Evolutionary conservation across 441 rosid genomes (phyloP).

Genomic region (Kokia cookei): DNA sequence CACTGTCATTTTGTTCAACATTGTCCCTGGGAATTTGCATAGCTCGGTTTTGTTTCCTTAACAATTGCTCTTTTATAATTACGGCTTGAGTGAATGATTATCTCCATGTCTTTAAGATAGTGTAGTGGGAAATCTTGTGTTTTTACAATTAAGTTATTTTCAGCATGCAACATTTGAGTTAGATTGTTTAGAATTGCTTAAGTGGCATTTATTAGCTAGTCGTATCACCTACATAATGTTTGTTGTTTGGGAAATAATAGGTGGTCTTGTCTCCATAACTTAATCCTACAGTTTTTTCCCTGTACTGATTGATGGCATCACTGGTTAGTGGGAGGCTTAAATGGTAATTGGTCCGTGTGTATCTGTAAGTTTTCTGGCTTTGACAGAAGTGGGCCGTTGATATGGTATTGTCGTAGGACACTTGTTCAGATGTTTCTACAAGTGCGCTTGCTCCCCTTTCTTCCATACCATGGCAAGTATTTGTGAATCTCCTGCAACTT

Average conservation of each 20-base stretch:
- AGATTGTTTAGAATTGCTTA: not conserved
- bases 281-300: not conserved
- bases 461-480: too few relatives aligned
- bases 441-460: too few relatives aligned
- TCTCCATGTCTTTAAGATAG: not conserved
- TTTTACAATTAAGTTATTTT: not conserved
- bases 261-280: not conserved
- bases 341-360: not conserved
- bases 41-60: not conserved
- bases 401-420: not conserved
- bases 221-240: not conserved
- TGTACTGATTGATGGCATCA: not conserved
- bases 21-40: not conserved
- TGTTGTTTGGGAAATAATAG: not conserved
- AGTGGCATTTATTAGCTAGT: not conserved
- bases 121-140: not conserved
- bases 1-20: too few relatives aligned
- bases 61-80: not conserved
- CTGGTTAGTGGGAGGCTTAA: not conserved
- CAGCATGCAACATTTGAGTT: not conserved
- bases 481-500: not conserved
- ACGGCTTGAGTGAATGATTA: not conserved
- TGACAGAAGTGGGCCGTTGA: not conserved
- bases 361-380: not conserved
- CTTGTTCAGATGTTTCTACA: not conserved